A percentile compares a stretch with the other conserved stretches of the same genome.
phyloP scores from a whole-genome alignment of 805 yeast genomes.

The Metschnikowia shivogae region DNA sequence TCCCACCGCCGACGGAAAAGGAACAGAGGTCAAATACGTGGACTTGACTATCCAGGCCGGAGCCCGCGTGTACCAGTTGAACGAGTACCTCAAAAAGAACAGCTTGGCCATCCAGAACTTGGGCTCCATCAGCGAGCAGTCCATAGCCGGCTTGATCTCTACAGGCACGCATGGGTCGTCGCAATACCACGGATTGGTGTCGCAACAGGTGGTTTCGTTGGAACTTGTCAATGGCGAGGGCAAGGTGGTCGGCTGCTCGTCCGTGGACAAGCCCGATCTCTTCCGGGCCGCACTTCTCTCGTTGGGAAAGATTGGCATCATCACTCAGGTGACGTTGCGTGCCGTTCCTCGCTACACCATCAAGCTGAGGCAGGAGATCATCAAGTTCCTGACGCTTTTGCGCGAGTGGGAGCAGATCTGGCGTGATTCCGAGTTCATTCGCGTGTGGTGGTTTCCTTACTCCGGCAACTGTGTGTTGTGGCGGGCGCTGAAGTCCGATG shows the following conservation, averaged over 20 bases:
- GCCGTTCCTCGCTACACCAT: constrained; percentile 80
- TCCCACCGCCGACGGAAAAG: constrained; percentile 19
- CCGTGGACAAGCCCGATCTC: constrained; percentile 55
- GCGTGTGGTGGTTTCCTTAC: constrained; percentile 98
- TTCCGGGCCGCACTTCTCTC: constrained; percentile 83
- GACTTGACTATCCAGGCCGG: constrained; percentile 97
- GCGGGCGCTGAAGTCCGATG: constrained; percentile 79
- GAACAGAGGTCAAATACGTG: constrained; percentile 56
- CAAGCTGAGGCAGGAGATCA: constrained; percentile 75
- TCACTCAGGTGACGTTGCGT: constrained; percentile 79
- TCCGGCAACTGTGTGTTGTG: constrained; percentile 80
- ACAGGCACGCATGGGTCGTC: constrained; percentile 98
- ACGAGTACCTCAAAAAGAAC: constrained; percentile 55
- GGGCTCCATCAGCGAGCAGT: constrained; percentile 92
- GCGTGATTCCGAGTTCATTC: constrained; percentile 84
- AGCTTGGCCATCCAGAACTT: constrained; percentile 83
- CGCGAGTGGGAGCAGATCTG: constrained; percentile 74
- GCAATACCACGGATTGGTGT: constrained; percentile 84
- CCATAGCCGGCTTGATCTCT: constrained; percentile 91
- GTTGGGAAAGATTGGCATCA: constrained; percentile 87
- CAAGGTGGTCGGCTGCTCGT: constrained; percentile 61
- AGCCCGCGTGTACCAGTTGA: constrained; percentile 68
- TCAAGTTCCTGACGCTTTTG: constrained; percentile 69
- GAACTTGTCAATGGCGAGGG: constrained; percentile 76
- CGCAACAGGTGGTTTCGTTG: constrained; percentile 80